Conservation (phyloP, 805 yeast genomes). For the Starmera caribaea region DNA sequence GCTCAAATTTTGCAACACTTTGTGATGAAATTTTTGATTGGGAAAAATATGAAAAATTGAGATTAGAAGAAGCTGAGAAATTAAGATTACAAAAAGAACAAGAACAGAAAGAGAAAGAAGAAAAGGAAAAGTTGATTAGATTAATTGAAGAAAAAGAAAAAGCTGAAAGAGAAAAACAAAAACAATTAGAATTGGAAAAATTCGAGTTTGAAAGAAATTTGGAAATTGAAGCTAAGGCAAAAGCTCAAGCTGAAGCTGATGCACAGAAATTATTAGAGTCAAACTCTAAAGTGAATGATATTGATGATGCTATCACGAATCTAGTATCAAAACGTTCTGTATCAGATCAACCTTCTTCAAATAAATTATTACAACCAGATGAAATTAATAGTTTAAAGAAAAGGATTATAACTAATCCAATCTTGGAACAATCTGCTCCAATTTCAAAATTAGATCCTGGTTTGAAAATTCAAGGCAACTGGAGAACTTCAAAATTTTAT, state of each 20-base stretch:
- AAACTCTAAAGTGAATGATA: conserved; percentile 8
- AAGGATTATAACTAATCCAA: conserved; percentile 26
- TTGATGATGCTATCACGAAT: conserved; percentile 5
- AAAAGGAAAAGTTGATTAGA: conserved; percentile 24
- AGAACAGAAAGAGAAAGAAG: conserved; percentile 36
- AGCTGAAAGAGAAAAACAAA: conserved; percentile 16
- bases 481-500: conserved; percentile 10
- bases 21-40: conserved; percentile 72
- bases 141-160: conserved; percentile 17
- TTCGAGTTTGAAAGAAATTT: conserved; percentile 7
- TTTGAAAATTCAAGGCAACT: conserved; percentile 17
- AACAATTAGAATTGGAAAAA: conserved; percentile 9
- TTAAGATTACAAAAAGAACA: conserved; percentile 36
- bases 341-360: conserved; percentile 25
- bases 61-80: conserved; percentile 24
- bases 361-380: conserved; percentile 13
- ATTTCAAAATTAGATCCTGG: conserved; percentile 35
- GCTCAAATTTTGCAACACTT: conserved; percentile 67
- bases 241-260: conserved; percentile 10
- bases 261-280: not conserved
- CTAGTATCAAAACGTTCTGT: conserved; percentile 22
- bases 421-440: conserved; percentile 26
- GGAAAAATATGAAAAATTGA: conserved; percentile 52
- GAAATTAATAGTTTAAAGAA: conserved; percentile 23
- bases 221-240: conserved; percentile 5